Evolutionary conservation across 331 rosid genomes (phyloP).

Genomic region (Rosa hybrid): DNA sequence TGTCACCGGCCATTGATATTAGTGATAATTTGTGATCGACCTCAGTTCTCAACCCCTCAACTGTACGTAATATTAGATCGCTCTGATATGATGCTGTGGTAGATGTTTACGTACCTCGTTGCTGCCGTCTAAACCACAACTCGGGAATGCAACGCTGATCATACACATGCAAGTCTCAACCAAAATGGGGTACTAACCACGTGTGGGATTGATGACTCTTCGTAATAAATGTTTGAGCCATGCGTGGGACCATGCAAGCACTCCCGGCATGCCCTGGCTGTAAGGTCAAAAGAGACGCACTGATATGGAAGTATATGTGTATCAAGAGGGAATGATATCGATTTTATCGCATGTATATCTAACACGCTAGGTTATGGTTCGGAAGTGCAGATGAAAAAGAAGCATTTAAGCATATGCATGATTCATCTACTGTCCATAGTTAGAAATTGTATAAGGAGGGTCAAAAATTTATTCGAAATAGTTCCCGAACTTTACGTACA

Average conservation of each 20-base stretch:
- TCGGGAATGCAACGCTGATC: background rate
- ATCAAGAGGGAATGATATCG: background rate
- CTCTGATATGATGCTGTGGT: background rate
- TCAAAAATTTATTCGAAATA: too few species aligned
- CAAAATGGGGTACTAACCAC: slow-evolving; percentile 1
- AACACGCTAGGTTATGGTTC: background rate
- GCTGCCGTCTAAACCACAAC: slow-evolving; percentile 19
- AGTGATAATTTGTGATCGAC: background rate
- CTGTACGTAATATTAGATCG: background rate
- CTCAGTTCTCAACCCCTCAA: background rate
- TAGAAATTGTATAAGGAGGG: too few species aligned
- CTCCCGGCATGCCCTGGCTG: background rate
- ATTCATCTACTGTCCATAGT: background rate
- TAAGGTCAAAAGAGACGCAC: background rate
- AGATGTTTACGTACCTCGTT: background rate
- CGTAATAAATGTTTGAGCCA: background rate
- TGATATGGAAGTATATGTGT: background rate
- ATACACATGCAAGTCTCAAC: background rate
- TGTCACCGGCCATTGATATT: background rate
- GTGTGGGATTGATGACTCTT: background rate
- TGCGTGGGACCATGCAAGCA: background rate
- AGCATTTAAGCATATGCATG: background rate
- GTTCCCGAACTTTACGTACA: too few species aligned
- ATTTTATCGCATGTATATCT: background rate
- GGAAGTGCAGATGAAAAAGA: background rate